Conservation (phyloP, 176 grass and related monocot genomes). For the Saccharum officinarum region DNA sequence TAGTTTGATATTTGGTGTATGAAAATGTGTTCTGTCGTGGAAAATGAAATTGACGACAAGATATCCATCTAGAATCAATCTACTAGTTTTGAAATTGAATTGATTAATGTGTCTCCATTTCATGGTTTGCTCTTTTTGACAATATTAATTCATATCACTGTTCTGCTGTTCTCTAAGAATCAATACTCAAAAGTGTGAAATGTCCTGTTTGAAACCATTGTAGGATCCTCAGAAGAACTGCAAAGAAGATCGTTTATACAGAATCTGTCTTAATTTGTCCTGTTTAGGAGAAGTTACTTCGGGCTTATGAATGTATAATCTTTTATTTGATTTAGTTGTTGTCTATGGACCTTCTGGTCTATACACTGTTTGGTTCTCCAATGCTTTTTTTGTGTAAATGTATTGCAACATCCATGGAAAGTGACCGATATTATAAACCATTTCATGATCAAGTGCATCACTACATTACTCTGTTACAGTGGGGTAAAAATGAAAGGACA, state of each 20-base stretch:
- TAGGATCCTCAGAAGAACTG: neutral
- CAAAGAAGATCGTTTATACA: neutral
- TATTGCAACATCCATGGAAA: slow-evolving; percentile 7
- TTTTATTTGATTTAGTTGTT: slow-evolving; percentile 1
- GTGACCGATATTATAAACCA: neutral
- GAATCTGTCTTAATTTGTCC: neutral
- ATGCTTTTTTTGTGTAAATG: slow-evolving; percentile 20
- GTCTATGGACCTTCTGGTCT: slow-evolving; percentile 2
- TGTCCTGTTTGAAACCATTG: neutral
- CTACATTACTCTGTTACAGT: slow-evolving; percentile 11
- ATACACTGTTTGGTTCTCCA: slow-evolving; percentile 11
- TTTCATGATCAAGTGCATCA: slow-evolving; percentile 24
- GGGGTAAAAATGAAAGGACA: neutral
- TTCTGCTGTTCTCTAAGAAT: neutral
- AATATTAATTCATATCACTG: neutral
- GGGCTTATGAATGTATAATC: neutral
- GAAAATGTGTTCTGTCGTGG: neutral
- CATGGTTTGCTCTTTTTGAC: neutral
- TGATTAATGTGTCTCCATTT: neutral
- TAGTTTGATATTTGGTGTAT: neutral
- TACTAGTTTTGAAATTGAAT: neutral
- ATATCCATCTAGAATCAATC: neutral
- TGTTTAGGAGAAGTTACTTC: neutral
- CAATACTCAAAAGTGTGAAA: neutral
- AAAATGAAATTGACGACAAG: neutral